Percentiles rank a stretch among this genome's conserved stretches.
These are phyloP conservation scores for Geotrichum cucujoidarum DNA, from an alignment of 1,139 yeast genomes.

Conservation along the genomic window DNA sequence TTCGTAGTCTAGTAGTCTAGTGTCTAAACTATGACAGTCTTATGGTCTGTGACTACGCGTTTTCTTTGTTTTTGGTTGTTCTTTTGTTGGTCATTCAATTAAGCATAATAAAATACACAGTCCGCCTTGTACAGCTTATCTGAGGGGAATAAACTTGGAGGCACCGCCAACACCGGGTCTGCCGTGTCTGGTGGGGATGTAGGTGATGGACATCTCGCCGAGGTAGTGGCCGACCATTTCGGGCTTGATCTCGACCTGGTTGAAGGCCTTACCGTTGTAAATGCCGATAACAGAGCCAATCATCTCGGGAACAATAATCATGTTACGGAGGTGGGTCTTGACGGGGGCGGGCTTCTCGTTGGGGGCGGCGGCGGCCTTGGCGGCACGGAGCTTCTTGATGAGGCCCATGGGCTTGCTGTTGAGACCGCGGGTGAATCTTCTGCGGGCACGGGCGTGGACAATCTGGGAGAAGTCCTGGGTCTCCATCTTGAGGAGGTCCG, in stretches of 20 bases:
- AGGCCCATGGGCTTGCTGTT: constrained; percentile 95
- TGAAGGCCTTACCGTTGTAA: constrained; percentile 99
- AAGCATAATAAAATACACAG: constrained; percentile 5
- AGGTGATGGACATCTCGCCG: constrained; percentile 99
- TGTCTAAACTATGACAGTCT: too few relatives aligned
- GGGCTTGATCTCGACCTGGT: constrained; percentile 97
- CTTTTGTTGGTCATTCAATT: constrained; percentile 7
- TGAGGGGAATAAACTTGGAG: constrained; percentile 45
- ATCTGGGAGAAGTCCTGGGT: constrained; percentile 96
- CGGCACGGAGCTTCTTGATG: constrained; percentile 97
- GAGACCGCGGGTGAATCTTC: constrained; percentile 98
- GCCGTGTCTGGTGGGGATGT: constrained; percentile 99
- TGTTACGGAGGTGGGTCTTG: constrained; percentile 99
- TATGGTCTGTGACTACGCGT: not conserved
- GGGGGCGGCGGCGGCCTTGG: constrained; percentile 86
- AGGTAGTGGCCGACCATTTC: constrained; percentile 99
- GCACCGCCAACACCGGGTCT: constrained; percentile 90
- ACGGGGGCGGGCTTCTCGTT: constrained; percentile 97
- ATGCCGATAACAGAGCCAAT: constrained; percentile 98
- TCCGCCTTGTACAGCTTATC: constrained; percentile 29
- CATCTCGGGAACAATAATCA: constrained; percentile 99
- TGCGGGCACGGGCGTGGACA: constrained; percentile 98
- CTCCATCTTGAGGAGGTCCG: constrained; percentile 88
- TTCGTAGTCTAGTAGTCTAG: too few relatives aligned
- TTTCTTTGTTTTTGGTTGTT: not conserved